Evolutionary conservation across 139 green algal species (phyloP), one percentile per base, ranked within the genome.

Genomic region (Closterium sp.): DNA sequence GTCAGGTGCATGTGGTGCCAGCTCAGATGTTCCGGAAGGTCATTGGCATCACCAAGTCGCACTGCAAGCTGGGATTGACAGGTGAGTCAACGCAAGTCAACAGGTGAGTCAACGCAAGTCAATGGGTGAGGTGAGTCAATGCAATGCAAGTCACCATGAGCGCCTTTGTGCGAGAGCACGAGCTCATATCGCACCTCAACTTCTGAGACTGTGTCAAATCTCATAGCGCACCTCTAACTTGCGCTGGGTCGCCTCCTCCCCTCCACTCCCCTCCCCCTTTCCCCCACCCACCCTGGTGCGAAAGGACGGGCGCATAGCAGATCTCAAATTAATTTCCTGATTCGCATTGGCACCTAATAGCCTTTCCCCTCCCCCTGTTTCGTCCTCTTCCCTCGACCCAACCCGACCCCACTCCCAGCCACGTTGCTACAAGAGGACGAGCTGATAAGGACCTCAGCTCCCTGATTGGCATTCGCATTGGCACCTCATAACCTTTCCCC

Each of bases 251-350:
- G 0, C 29, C 87, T 50, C 29, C 29, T 86, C 88, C 70, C 30
- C 28, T 62, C 88, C 11, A 1, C 28, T 86, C 28, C 88, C 28
- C 88, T n/a, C 30, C 70, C 30, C 13, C 28, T 0, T 90, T 4
- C 87, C 30, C 30, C 30, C 89, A 92, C 79, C 94, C 34, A 99
- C 98, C 1, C 95, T 99, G 89, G 98, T 99, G 70, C 96, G 98
- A 1, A 98, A 99, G 96, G 98, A 99, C 94, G 96, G 97, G 89
- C 88, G 89, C 9, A 94, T 96, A 3, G 94, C 94, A 0, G 97
- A 99, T 95, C 97, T 99, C 86, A 99, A 99, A 96, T 99, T 99
- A 99, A 99, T 96, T 99, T 99, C 62, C 62, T 79, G 17, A 27
- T 24, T 7, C 42, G 5, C 7, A 5, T 7, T 62, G 5, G 5